These are phyloP conservation scores for Globisporangium rhizosaccharum DNA, from an alignment of 352 stramenopile species.

Conservation along the genomic window DNA sequence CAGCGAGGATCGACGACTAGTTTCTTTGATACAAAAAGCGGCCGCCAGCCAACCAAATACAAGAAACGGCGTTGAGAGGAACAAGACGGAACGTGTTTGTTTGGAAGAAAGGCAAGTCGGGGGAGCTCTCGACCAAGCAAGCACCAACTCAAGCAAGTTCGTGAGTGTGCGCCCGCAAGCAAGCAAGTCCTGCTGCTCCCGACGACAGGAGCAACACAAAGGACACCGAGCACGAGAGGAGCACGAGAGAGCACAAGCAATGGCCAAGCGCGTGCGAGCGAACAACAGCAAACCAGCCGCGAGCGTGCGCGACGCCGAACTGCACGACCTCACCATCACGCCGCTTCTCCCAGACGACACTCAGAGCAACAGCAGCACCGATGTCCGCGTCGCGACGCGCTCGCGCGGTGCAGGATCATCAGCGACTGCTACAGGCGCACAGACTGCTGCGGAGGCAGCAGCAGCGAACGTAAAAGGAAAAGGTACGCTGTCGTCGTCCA, in stretches of 20 bases:
- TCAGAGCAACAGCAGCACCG: background rate
- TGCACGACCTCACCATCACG: conserved; percentile 11
- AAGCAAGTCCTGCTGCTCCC: background rate
- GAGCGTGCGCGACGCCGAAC: conserved; percentile 7
- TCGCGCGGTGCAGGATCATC: background rate
- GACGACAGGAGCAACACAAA: conserved; percentile 4
- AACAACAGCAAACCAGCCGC: conserved; percentile 1
- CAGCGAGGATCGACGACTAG: conserved; percentile 7
- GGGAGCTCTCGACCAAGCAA: background rate
- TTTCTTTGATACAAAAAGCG: conserved; percentile 14
- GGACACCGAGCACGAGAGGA: conserved; percentile 4
- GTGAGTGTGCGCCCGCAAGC: background rate
- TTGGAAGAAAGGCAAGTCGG: background rate
- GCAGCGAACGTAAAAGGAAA: conserved; percentile 2
- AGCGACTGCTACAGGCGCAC: background rate
- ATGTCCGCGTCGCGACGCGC: conserved; percentile 2
- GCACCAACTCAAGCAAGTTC: background rate
- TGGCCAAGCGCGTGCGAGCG: conserved; percentile 67
- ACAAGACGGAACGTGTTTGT: conserved; percentile 10
- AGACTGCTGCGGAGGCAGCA: background rate
- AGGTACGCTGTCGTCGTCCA: too few relatives aligned
- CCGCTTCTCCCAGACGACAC: background rate
- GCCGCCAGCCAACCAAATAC: conserved; percentile 28
- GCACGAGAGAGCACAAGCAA: conserved; percentile 16
- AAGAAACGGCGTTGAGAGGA: conserved; percentile 15